phyloP scores from a whole-genome alignment of 768 basidiomycete genomes.

The Leccinum subtestaceum region DNA sequence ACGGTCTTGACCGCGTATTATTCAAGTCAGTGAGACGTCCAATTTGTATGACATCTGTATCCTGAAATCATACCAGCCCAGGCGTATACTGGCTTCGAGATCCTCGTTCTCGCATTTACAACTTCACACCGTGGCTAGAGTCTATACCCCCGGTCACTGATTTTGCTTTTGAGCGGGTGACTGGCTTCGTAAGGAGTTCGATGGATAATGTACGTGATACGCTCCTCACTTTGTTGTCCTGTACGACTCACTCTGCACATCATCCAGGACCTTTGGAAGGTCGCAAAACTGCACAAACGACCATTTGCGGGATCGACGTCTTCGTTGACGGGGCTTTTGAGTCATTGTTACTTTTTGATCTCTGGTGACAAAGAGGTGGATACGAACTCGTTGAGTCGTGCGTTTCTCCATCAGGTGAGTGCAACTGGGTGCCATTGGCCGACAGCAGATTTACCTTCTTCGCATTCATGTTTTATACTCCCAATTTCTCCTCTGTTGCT shows the following conservation, averaged over 20 bases:
- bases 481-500: not conserved
- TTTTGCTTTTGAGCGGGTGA: conserved; percentile 80
- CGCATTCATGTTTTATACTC: not conserved
- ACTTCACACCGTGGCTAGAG: conserved; percentile 73
- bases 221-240: not conserved
- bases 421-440: too few relatives aligned
- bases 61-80: conserved; percentile 47
- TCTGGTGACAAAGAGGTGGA: conserved; percentile 71
- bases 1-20: conserved; percentile 65
- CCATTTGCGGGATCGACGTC: conserved; percentile 87
- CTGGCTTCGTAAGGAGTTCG: conserved; percentile 75
- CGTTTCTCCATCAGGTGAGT: conserved; percentile 60
- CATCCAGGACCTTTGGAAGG: conserved; percentile 56
- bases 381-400: conserved; percentile 53
- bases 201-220: conserved; percentile 55
- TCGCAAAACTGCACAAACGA: conserved; percentile 58
- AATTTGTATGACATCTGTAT: not conserved
- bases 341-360: conserved; percentile 86
- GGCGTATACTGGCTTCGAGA: conserved; percentile 89
- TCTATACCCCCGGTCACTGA: conserved; percentile 72
- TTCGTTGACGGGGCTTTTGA: conserved; percentile 77
- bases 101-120: conserved; percentile 80
- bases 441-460: not conserved
- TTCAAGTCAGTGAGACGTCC: conserved; percentile 57
- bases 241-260: not conserved